phyloP scores from a whole-genome alignment of 148 eudicot genomes.

The Nyssa sinensis region DNA sequence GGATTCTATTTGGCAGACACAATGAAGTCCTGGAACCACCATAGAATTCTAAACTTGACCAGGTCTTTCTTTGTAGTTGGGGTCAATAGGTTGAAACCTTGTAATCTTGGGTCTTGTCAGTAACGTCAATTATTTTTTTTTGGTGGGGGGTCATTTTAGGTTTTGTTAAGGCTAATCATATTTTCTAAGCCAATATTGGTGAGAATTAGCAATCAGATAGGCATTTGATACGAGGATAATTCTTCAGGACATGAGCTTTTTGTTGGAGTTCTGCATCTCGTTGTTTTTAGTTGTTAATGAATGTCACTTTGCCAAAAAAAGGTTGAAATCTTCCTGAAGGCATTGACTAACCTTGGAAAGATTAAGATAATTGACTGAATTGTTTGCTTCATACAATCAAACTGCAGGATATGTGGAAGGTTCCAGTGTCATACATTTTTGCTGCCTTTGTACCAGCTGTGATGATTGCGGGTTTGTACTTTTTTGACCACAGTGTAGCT shows the following conservation, averaged over 20 bases:
- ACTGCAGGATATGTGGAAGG: conserved; percentile 75
- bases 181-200: background rate
- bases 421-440: conserved; percentile 61
- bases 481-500: conserved; percentile 96
- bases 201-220: background rate
- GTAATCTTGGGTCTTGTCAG: background rate
- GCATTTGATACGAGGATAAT: background rate
- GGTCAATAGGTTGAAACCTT: background rate
- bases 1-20: background rate
- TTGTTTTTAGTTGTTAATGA: background rate
- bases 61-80: background rate
- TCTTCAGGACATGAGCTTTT: background rate
- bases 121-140: background rate
- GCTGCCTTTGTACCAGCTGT: conserved; percentile 77
- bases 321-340: background rate
- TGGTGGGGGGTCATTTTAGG: no score
- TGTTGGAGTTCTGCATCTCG: background rate
- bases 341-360: background rate
- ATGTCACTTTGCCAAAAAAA: background rate
- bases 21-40: background rate
- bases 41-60: background rate
- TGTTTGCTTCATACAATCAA: conserved; percentile 1
- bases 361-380: background rate
- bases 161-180: background rate
- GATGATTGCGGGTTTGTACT: conserved; percentile 91